Conservation (phyloP, 805 yeast genomes). For the Yamadazyma phyllophila region DNA sequence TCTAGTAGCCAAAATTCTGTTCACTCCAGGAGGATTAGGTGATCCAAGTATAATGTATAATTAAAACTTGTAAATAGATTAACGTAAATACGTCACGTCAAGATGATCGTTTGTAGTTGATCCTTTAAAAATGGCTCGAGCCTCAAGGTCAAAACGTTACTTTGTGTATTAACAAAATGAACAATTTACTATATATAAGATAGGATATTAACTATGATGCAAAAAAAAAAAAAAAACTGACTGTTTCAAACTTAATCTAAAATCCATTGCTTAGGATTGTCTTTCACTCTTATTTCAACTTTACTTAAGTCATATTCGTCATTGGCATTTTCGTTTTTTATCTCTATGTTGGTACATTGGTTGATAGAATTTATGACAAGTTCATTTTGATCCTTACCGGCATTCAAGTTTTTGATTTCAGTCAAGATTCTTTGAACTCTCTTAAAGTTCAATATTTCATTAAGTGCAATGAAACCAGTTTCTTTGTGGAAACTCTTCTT, state of each 20-base stretch:
- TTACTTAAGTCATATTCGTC: constrained; percentile 40
- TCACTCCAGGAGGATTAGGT: neutral
- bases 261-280: constrained; percentile 66
- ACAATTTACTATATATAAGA: constrained; percentile 9
- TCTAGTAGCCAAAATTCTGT: neutral
- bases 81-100: no score
- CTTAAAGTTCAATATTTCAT: constrained; percentile 65
- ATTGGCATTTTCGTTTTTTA: constrained; percentile 33
- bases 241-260: constrained; percentile 24
- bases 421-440: constrained; percentile 61
- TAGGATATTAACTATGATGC: constrained; percentile 5
- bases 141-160: neutral
- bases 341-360: constrained; percentile 52
- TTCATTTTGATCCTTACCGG: constrained; percentile 22
- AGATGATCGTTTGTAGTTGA: no score
- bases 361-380: constrained; percentile 53
- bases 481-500: constrained; percentile 75
- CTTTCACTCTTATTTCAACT: constrained; percentile 58
- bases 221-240: constrained; percentile 7
- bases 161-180: constrained; percentile 6
- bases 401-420: constrained; percentile 33
- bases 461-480: constrained; percentile 65
- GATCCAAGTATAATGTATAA: no score
- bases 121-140: no score
- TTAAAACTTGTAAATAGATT: neutral